Percentiles rank a stretch among this genome's conserved stretches.
These are phyloP conservation scores for Phytophthora kernoviae DNA, from an alignment of 352 stramenopile species.

Conservation along the genomic window DNA sequence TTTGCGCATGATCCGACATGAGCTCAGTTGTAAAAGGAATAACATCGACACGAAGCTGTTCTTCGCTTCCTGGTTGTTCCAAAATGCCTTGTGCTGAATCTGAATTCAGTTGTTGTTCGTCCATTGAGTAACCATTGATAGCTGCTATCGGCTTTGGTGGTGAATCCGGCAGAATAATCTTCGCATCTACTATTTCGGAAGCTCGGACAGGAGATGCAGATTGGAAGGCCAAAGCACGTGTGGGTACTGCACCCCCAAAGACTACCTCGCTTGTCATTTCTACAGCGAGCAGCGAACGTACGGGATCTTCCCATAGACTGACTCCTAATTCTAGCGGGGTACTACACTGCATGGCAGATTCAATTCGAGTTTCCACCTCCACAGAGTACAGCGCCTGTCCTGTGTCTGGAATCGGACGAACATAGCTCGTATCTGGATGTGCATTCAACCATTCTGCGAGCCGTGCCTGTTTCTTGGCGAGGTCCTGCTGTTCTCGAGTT, in stretches of 20 bases:
- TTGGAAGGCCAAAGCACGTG: slow-evolving; percentile 37
- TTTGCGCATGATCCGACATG: slow-evolving; percentile 22
- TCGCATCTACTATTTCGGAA: neutral
- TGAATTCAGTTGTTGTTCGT: neutral
- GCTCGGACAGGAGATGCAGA: neutral
- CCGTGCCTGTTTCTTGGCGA: slow-evolving; percentile 18
- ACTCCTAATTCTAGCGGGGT: slow-evolving; percentile 15
- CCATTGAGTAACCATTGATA: neutral
- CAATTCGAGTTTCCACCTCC: slow-evolving; percentile 45
- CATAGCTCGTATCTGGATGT: slow-evolving; percentile 12
- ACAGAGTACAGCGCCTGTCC: slow-evolving; percentile 26
- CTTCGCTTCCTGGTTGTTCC: too few species aligned
- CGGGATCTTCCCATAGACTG: slow-evolving; percentile 48
- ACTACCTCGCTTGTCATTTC: slow-evolving; percentile 65
- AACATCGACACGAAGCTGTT: neutral
- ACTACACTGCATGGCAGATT: slow-evolving; percentile 32
- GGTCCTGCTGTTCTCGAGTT: slow-evolving; percentile 22
- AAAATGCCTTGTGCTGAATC: neutral
- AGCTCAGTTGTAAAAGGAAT: neutral
- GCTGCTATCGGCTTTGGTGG: neutral
- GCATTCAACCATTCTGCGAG: slow-evolving; percentile 24
- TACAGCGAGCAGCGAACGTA: slow-evolving; percentile 51
- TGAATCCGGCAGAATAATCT: neutral
- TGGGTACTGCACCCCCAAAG: slow-evolving; percentile 49
- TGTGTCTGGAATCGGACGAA: slow-evolving; percentile 3